Evolutionary conservation across 306 rosid genomes (phyloP).

Genomic region (Parietaria judaica): DNA sequence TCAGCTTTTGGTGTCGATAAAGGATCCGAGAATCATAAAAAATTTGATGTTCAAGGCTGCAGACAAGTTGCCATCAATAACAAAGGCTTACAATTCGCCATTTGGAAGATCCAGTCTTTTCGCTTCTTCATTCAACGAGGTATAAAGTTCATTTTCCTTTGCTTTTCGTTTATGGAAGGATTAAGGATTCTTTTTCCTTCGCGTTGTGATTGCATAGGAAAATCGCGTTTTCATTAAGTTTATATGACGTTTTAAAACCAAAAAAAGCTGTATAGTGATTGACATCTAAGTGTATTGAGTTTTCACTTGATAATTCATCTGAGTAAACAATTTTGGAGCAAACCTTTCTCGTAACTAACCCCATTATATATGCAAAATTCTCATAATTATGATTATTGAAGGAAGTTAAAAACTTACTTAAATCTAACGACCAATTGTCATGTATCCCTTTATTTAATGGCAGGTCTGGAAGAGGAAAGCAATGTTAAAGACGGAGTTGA

Average conservation of each 20-base stretch:
- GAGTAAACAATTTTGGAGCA: too few relatives aligned
- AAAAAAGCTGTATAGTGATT: too few relatives aligned
- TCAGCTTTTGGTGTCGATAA: conserved; percentile 70
- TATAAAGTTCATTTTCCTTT: conserved; percentile 12
- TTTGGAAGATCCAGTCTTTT: conserved; percentile 71
- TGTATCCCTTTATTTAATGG: conserved; percentile 16
- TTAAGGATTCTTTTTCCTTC: neutral
- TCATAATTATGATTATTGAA: neutral
- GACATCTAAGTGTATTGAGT: too few relatives aligned
- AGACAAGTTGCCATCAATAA: conserved; percentile 62
- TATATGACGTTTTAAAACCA: too few relatives aligned
- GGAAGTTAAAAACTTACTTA: neutral
- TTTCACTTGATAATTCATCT: too few relatives aligned
- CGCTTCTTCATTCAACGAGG: conserved; percentile 66
- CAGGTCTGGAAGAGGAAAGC: conserved; percentile 61
- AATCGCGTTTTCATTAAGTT: neutral
- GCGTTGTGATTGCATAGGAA: neutral
- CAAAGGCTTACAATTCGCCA: conserved; percentile 55
- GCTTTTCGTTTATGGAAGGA: neutral
- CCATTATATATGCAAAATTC: too few relatives aligned
- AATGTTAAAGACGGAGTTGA: conserved; percentile 40
- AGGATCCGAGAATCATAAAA: conserved; percentile 50
- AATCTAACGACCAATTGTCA: neutral
- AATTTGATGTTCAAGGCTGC: conserved; percentile 66
- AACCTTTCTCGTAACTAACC: too few relatives aligned